Evolutionary conservation across 495 filamentous ascomycete species (phyloP), one percentile per base, ranked within the genome.

Genomic region (Oleoguttula mirabilis): DNA sequence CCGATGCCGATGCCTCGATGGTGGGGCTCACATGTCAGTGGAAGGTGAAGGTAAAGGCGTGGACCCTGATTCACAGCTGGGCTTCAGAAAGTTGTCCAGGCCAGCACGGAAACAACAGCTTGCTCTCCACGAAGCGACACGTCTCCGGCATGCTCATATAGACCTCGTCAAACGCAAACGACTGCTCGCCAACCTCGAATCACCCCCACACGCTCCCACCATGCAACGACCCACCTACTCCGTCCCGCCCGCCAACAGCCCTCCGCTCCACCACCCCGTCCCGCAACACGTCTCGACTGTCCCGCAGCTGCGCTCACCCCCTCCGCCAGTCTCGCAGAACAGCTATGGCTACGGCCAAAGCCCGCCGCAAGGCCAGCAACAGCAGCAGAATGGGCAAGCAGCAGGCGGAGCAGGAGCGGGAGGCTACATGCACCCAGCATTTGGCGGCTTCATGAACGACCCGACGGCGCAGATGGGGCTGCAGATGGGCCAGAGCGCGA

Each of bases 281-380:
- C 90, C 61, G 90, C 90, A 20, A 87, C 96, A 37, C 88, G 87
- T 96, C 42, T 94, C 92, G 51, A 93, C 88, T 36, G 92, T 99
- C 36, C 90, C 90, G n/a, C 88, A 95, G 66, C 81, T 99, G 63
- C 81, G 93, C 66, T 96, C 90, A 40, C 90, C 90, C 25, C 90
- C 90, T 23, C 90, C 85, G 32, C 88, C 82, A 1, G 67, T 69
- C 41, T 71, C 82, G 24, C 85, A 61, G 33, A 77, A 80, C 36
- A 60, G 63, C 47, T 83, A 92, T 70, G 84, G 82, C 39, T 88
- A 83, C 55, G 80, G 82, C 7, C 43, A 42, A 35, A 25, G n/a
- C 10, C 33, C 38, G 3, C 35, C 44, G 4, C 7, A 7, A 21
- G 83, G 90, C 56, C 73, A 73, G 51, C 68, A 71, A 38, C 77